Evolutionary conservation across 371 early-diverging fungal species (phyloP).

Genomic region (Rhizopus arrhizus): DNA sequence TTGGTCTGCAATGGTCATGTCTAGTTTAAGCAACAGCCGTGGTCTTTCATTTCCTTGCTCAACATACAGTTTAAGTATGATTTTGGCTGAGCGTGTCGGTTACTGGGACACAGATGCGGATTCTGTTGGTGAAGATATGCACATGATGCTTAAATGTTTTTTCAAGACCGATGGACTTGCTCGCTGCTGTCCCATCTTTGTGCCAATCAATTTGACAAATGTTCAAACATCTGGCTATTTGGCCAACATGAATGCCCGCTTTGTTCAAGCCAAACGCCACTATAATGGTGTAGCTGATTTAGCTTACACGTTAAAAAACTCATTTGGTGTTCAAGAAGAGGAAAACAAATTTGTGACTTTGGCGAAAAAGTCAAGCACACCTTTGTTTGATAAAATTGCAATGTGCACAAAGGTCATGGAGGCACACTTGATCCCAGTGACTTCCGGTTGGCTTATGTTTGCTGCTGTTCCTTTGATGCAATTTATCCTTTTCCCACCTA

Average conservation of each 20-base stretch:
- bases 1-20: constrained; percentile 80
- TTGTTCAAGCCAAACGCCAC: constrained; percentile 74
- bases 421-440: constrained; percentile 60
- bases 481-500: constrained; percentile 52
- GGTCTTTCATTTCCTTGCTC: constrained; percentile 76
- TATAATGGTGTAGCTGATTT: constrained; percentile 63
- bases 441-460: constrained; percentile 66
- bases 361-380: constrained; percentile 41
- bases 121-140: constrained; percentile 84
- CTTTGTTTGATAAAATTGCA: constrained; percentile 40
- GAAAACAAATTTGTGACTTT: constrained; percentile 22
- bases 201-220: constrained; percentile 76
- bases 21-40: constrained; percentile 71
- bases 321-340: constrained; percentile 32
- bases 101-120: constrained; percentile 83
- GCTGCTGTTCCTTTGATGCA: constrained; percentile 62
- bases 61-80: constrained; percentile 73
- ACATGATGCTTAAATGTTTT: constrained; percentile 84
- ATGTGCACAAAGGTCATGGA: constrained; percentile 54
- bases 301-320: constrained; percentile 50
- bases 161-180: constrained; percentile 70
- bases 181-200: constrained; percentile 69
- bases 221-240: constrained; percentile 68
- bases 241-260: constrained; percentile 62
- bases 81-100: constrained; percentile 67